Evolutionary conservation across 495 filamentous ascomycete species (phyloP).

Genomic region (Penicillium paxilli): DNA sequence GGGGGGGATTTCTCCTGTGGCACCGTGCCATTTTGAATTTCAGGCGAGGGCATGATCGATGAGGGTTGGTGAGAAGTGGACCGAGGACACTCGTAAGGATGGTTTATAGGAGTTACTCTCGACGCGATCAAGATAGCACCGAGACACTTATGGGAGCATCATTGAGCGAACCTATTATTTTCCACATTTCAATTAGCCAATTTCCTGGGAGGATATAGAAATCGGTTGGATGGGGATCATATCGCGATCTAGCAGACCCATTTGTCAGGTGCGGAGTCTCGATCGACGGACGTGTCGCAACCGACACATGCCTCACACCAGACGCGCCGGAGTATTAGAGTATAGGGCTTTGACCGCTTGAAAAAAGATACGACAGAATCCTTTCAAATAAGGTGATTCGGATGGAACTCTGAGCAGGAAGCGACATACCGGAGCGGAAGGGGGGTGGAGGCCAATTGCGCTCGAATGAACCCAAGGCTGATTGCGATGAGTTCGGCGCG

Average conservation of each 20-base stretch:
- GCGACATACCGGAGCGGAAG: conserved; percentile 25
- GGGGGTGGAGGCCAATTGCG: conserved; percentile 16
- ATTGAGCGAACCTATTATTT: conserved; percentile 26
- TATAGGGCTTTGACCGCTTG: too few relatives aligned
- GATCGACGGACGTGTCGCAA: conserved; percentile 25
- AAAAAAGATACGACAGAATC: neutral
- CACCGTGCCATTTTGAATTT: conserved; percentile 21
- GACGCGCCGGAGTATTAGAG: neutral
- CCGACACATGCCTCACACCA: conserved; percentile 18
- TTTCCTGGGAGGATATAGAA: neutral
- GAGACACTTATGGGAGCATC: conserved; percentile 35
- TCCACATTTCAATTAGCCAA: conserved; percentile 19
- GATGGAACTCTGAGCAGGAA: conserved; percentile 4
- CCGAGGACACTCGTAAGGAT: conserved; percentile 21
- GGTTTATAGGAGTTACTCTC: conserved; percentile 19
- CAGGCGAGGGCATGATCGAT: conserved; percentile 42
- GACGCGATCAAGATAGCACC: conserved; percentile 23
- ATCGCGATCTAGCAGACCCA: conserved; percentile 16
- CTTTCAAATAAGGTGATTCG: neutral
- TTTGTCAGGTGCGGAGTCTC: conserved; percentile 1
- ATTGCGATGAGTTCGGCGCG: neutral
- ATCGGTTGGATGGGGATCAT: neutral
- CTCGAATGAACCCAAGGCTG: conserved; percentile 2
- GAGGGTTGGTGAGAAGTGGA: conserved; percentile 1
- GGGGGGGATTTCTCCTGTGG: conserved; percentile 25